Percentiles rank a stretch among this genome's conserved stretches.
Evolutionary conservation across 192 early-diverging fungal species (phyloP).

Genomic region (Entophlyctis luteolus): DNA sequence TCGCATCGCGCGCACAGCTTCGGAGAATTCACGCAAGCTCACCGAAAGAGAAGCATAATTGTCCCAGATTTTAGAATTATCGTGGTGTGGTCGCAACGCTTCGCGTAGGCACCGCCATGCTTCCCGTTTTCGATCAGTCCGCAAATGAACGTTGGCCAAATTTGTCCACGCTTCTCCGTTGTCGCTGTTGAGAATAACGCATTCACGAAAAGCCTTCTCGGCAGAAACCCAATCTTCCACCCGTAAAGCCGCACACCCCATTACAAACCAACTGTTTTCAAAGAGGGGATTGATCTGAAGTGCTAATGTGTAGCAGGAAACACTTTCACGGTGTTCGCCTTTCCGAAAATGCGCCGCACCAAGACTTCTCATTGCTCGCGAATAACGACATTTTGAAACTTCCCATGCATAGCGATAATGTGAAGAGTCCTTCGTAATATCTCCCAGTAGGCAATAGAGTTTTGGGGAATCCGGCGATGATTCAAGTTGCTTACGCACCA

Average conservation of each 20-base stretch:
- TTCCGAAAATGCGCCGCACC: constrained; percentile 75
- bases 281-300: constrained; percentile 89
- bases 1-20: constrained; percentile 81
- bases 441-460: constrained; percentile 85
- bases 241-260: constrained; percentile 90
- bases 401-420: constrained; percentile 88
- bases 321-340: constrained; percentile 57
- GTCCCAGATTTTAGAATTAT: constrained; percentile 89
- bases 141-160: constrained; percentile 79
- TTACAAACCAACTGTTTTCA: constrained; percentile 93
- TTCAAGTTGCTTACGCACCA: constrained; percentile 67
- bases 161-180: constrained; percentile 98
- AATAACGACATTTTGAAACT: constrained; percentile 72
- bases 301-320: constrained; percentile 77
- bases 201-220: constrained; percentile 59
- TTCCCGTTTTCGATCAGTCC: constrained; percentile 66
- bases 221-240: constrained; percentile 72
- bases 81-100: constrained; percentile 72
- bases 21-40: constrained; percentile 73
- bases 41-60: constrained; percentile 80
- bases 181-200: constrained; percentile 26
- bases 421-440: constrained; percentile 70
- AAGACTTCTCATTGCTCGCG: constrained; percentile 92
- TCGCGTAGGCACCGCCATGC: constrained; percentile 80
- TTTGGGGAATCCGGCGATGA: constrained; percentile 71